Conservation (phyloP, 345 rosid species). For the Pistacia integerrima region DNA sequence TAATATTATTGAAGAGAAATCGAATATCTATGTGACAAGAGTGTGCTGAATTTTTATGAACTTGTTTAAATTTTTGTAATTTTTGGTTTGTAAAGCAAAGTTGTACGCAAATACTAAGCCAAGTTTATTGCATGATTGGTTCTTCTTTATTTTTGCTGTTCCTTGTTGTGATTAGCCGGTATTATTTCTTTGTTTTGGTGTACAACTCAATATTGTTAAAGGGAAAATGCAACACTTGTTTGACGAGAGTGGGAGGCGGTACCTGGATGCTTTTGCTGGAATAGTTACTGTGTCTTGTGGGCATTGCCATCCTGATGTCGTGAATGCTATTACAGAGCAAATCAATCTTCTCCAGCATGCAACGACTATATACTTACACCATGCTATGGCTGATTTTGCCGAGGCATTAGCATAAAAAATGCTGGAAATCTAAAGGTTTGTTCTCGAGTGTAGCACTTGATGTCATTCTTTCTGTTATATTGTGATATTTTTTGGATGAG, state of each 20-base stretch:
- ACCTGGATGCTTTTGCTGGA: slow-evolving; percentile 90
- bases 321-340: slow-evolving; percentile 72
- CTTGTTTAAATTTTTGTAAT: no score
- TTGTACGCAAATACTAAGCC: no score
- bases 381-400: slow-evolving; percentile 81
- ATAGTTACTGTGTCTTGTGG: slow-evolving; percentile 92
- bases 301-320: slow-evolving; percentile 85
- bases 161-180: no score
- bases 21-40: no score
- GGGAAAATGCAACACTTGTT: slow-evolving; percentile 97
- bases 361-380: slow-evolving; percentile 84
- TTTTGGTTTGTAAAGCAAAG: no score
- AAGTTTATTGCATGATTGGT: no score
- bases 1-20: no score
- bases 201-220: slow-evolving; percentile 85
- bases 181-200: background rate
- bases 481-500: background rate
- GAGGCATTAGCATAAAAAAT: slow-evolving; percentile 88
- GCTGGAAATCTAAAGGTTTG: slow-evolving; percentile 88
- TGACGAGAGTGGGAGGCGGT: slow-evolving; percentile 79
- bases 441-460: background rate
- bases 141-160: no score
- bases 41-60: no score
- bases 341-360: slow-evolving; percentile 91
- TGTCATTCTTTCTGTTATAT: background rate